Conservation (phyloP, 495 filamentous ascomycete genomes). For the Hypoxylon trugodes region DNA sequence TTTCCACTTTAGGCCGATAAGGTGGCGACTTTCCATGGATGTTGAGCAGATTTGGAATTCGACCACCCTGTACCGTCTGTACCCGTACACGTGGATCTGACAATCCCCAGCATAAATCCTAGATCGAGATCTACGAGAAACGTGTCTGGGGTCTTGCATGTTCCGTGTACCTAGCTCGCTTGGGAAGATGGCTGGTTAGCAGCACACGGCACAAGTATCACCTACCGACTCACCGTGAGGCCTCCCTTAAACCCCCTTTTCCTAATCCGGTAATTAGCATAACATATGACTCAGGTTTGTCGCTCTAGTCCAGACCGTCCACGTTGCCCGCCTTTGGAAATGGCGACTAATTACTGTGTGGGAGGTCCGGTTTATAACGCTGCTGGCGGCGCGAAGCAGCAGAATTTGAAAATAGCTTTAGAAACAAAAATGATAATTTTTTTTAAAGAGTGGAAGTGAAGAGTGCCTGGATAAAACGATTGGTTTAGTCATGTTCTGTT, state of each 20-base stretch:
- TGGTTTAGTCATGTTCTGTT: neutral
- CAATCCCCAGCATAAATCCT: neutral
- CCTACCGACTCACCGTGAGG: neutral
- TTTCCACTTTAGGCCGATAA: neutral
- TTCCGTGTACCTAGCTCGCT: neutral
- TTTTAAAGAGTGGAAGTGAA: too few relatives aligned
- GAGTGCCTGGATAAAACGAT: too few relatives aligned
- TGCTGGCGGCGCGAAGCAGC: too few relatives aligned
- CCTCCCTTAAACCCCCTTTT: neutral
- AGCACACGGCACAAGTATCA: neutral
- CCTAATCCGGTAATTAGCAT: neutral
- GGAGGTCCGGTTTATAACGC: too few relatives aligned
- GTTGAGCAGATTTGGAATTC: neutral
- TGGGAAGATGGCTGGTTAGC: neutral
- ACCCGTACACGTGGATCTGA: neutral
- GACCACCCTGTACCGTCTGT: neutral
- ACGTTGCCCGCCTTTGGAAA: too few relatives aligned
- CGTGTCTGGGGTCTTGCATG: neutral
- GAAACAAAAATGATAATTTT: too few relatives aligned
- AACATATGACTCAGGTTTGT: neutral
- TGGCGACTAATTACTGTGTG: too few relatives aligned
- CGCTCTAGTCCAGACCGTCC: neutral
- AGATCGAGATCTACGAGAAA: conserved; percentile 11
- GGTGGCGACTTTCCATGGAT: neutral
- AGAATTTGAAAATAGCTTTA: too few relatives aligned